phyloP scores from a whole-genome alignment of 345 rosid species.

The Euclidium syriacum region DNA sequence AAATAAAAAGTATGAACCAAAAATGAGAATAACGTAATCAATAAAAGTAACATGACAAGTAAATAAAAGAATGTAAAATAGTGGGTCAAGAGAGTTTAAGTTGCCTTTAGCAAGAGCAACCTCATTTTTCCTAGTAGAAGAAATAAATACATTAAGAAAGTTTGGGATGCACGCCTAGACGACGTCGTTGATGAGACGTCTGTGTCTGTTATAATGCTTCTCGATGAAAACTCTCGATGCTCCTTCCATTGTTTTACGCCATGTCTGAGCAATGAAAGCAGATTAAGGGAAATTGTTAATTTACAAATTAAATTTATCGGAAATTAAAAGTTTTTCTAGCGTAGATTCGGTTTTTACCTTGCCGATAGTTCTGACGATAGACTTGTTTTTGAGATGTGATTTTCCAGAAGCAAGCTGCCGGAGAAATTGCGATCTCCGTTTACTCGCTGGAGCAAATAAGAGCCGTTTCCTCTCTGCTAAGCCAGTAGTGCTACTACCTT shows the following conservation, averaged over 20 bases:
- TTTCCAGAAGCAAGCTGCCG: constrained; percentile 50
- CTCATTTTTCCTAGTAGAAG: no score
- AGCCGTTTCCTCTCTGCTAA: constrained; percentile 62
- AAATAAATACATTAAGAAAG: background rate
- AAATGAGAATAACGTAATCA: no score
- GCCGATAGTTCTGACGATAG: constrained; percentile 52
- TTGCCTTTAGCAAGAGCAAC: no score
- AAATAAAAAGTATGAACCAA: no score
- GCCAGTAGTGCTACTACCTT: background rate
- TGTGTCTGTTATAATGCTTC: constrained; percentile 72
- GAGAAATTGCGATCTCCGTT: constrained; percentile 40
- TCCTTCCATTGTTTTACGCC: constrained; percentile 84
- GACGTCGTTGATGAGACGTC: constrained; percentile 66
- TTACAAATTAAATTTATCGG: background rate
- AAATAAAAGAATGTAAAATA: no score
- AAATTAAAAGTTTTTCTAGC: background rate
- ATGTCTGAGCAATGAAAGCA: constrained; percentile 43
- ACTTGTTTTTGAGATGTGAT: constrained; percentile 48
- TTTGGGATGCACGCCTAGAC: constrained; percentile 19
- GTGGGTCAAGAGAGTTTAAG: no score
- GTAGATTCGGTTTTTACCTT: constrained; percentile 35
- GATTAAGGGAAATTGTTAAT: background rate
- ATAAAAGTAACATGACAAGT: no score
- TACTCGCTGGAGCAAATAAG: constrained; percentile 42
- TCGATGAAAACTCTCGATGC: constrained; percentile 71